phyloP scores from a whole-genome alignment of 331 rosid genomes.

The Stylosanthes scabra region DNA sequence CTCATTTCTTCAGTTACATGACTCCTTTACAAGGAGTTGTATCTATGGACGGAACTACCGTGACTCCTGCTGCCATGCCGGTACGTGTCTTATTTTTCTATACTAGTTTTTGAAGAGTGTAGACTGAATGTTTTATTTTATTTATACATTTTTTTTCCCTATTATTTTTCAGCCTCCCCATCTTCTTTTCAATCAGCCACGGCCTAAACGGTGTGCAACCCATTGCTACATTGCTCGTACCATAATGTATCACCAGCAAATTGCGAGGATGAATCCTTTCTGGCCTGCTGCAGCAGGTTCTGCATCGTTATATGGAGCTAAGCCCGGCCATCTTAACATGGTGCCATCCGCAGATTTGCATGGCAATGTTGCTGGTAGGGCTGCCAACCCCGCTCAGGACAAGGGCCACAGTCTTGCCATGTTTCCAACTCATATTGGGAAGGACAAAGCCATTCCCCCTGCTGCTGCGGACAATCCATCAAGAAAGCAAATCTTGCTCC shows the following conservation, averaged over 20 bases:
- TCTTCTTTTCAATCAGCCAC: slow-evolving; percentile 73
- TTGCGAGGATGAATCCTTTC: slow-evolving; percentile 84
- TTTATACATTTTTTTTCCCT: neutral
- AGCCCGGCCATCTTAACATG: slow-evolving; percentile 64
- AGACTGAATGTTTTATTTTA: neutral
- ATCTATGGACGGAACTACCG: slow-evolving; percentile 80
- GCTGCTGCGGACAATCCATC: slow-evolving; percentile 61
- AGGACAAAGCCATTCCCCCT: slow-evolving; percentile 74
- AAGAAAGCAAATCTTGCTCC: slow-evolving; percentile 81
- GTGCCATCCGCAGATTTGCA: slow-evolving; percentile 70
- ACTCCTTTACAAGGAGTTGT: slow-evolving; percentile 94
- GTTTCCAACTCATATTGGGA: slow-evolving; percentile 68
- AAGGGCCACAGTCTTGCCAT: slow-evolving; percentile 71
- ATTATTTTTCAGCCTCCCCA: slow-evolving; percentile 69
- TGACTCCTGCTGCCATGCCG: slow-evolving; percentile 79
- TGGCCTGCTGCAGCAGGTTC: slow-evolving; percentile 95
- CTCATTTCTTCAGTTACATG: slow-evolving; percentile 77
- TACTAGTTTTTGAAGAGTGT: neutral
- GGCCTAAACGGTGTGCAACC: slow-evolving; percentile 92
- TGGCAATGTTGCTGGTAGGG: slow-evolving; percentile 54
- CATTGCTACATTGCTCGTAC: slow-evolving; percentile 88
- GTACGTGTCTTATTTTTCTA: slow-evolving; percentile 37
- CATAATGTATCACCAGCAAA: slow-evolving; percentile 75
- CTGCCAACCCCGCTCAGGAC: slow-evolving; percentile 62
- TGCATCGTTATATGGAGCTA: slow-evolving; percentile 77